Base-by-base conservation (phyloP, 352 stramenopile species). In the Peronospora belbahrii region DNA sequence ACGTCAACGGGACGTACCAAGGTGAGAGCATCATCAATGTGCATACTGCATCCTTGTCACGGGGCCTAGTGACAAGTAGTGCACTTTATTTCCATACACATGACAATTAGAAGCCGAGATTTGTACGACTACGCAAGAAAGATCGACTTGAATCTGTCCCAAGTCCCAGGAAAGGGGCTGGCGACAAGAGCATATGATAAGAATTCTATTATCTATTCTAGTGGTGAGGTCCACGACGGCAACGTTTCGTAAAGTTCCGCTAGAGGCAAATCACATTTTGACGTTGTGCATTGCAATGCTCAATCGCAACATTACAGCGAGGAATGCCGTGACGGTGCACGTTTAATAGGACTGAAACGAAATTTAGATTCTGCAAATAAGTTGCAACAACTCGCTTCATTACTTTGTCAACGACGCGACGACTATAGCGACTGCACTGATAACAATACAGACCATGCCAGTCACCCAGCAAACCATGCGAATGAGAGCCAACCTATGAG, bases 11-110 rank as follows among this genome's bases (percentile, higher is more conserved):
- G 11, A 33, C 10, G 10, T 33, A 33, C 28, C n/a, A 33, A 47
- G 10, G 31, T 47, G 25, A 83, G 56, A n/a, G 67, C 70, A 8
- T 23, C 62, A 10, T 78, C 67, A 18, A 82, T 74, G 52, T 83
- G 70, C 38, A 70, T 49, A 19, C 70, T 67, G 44, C 67, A 83
- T 23, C 67, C 70, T 28, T 61, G 63, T 67, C 70, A 82, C 10
- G 70, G 76, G 2, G 70, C n/a, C 56, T 82, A 79, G 37, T 78
- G 55, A 52, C 67, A 83, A 9, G 49, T 76, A 6, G 61, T 28
- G 58, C 70, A 83, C 35, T 79, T 65, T 19, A 70, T 48, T 40
- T 77, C 77, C 52, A 67, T 63, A 60, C 70, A 82, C 70, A 82
- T 82, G n/a, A n/a, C n/a, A n/a, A n/a, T n/a, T n/a, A n/a, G n/a